Percentiles rank a stretch among this genome's conserved stretches.
Evolutionary conservation across 495 filamentous ascomycete species (phyloP).

Genomic region (Aspergillus hancockii): DNA sequence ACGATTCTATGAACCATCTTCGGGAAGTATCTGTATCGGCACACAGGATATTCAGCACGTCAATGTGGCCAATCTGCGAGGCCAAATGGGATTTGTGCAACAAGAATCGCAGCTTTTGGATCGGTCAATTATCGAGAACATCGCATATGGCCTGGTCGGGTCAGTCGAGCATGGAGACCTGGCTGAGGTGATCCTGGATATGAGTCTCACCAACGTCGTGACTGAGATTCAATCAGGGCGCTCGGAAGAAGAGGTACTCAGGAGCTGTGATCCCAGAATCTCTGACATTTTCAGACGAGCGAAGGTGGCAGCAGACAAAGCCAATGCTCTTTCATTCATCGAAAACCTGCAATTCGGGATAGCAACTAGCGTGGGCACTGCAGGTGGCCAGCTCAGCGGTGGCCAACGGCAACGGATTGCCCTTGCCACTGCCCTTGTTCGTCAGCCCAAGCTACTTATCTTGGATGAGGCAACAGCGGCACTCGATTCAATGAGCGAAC

Average conservation of each 20-base stretch:
- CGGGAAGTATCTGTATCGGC: conserved; percentile 48
- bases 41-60: conserved; percentile 49
- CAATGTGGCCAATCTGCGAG: conserved; percentile 57
- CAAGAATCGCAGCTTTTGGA: conserved; percentile 65
- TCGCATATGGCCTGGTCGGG: conserved; percentile 63
- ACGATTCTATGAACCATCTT: conserved; percentile 48
- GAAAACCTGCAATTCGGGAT: conserved; percentile 47
- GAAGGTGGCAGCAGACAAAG: conserved; percentile 35
- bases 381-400: conserved; percentile 56
- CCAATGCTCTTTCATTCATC: conserved; percentile 47
- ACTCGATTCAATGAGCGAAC: conserved; percentile 52
- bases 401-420: conserved; percentile 64
- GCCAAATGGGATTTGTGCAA: conserved; percentile 61
- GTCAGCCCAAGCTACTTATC: conserved; percentile 71
- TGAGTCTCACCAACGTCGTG: conserved; percentile 30
- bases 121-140: conserved; percentile 67
- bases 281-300: conserved; percentile 40
- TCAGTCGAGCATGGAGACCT: conserved; percentile 44
- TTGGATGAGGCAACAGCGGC: conserved; percentile 75
- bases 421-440: conserved; percentile 71
- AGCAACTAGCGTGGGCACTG: conserved; percentile 50
- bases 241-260: conserved; percentile 23
- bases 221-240: conserved; percentile 28
- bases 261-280: conserved; percentile 23
- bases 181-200: conserved; percentile 28